Evolutionary conservation across 2,329 filamentous ascomycete genomes (phyloP), one percentile per base, ranked within the genome.

Genomic region (Hortaea sp.): DNA sequence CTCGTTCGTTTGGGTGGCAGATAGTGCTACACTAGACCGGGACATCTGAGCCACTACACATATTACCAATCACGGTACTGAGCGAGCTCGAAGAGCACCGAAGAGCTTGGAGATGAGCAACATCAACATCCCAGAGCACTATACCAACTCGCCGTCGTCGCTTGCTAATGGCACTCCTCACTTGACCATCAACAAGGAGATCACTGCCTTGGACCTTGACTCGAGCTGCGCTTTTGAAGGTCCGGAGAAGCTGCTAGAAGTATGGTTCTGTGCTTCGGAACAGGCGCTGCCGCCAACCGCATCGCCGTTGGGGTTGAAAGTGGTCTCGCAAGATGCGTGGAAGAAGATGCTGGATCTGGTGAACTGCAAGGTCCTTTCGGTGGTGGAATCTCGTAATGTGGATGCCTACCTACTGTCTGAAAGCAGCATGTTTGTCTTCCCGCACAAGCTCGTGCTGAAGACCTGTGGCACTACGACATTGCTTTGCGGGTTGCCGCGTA

Each of bases 371-470:
- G 88, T 98, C 46, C 76, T 98, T 46, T 98, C 92, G 4, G 84
- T 95, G 52, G 79, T 98, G 53, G 83, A 90, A 64, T 95, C 90
- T 27, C 88, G 95, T 53, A 83, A 90, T 63, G 85, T 97, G 58
- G 92, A 98, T 63, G 90, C 92, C 54, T 98, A 98, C 65, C 80
- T 98, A 5, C 77, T 98, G 46, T 98, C 92, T 53, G 92, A 98
- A 71, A 97, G 92, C 37, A 97, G 92, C 84, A 95, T 98, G 89
- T 98, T 98, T 65, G 88, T 98, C 58, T 98, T 95, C 68, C 88
- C 89, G n/a, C 92, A 98, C 78, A 98, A 98, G 76, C 78, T 98
- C 53, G 95, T 98, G 50, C 75, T 98, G 56, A 98, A 98, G 79
- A 98, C 92, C 6, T 98, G 92, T 62, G 92, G 92, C 50, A 98